A percentile compares a stretch with the other conserved stretches of the same genome.
Conservation (phyloP, 1,284 basidiomycete genomes). For the Xerocomus tenax region DNA sequence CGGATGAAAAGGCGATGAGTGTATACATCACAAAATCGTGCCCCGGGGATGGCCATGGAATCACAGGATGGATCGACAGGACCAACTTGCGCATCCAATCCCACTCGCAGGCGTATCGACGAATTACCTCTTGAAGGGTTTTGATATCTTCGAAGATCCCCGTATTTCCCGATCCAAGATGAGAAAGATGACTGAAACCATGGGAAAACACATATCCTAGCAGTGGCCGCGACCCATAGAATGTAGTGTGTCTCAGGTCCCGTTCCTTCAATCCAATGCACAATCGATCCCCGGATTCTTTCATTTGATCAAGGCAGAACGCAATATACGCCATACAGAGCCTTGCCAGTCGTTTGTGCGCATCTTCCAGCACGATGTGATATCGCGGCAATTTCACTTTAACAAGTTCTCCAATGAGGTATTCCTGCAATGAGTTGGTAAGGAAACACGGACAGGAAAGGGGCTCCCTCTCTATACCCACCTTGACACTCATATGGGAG, state of each 20-base stretch:
- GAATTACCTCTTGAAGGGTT: background rate
- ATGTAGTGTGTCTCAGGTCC: background rate
- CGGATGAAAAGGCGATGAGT: constrained; percentile 7
- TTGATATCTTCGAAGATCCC: constrained; percentile 1
- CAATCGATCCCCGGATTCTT: background rate
- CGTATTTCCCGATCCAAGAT: background rate
- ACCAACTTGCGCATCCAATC: background rate
- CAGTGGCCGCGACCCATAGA: background rate
- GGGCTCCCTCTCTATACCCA: background rate
- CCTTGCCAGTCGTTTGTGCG: constrained; percentile 5
- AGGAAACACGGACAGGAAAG: background rate
- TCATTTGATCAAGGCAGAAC: constrained; percentile 6
- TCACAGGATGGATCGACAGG: background rate
- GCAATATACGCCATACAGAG: constrained; percentile 8
- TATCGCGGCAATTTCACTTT: background rate
- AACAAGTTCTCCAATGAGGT: constrained; percentile 11
- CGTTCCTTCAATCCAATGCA: background rate
- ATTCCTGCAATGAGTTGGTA: constrained; percentile 1
- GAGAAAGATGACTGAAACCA: constrained; percentile 7
- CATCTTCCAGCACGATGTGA: constrained; percentile 4
- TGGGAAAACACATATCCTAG: constrained; percentile 6
- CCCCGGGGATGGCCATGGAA: background rate
- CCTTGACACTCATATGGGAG: constrained; percentile 16
- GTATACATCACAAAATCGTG: constrained; percentile 8
- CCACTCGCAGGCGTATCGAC: constrained; percentile 1